Conservation (phyloP, 805 yeast species). For the Candida arabinofermentans region DNA sequence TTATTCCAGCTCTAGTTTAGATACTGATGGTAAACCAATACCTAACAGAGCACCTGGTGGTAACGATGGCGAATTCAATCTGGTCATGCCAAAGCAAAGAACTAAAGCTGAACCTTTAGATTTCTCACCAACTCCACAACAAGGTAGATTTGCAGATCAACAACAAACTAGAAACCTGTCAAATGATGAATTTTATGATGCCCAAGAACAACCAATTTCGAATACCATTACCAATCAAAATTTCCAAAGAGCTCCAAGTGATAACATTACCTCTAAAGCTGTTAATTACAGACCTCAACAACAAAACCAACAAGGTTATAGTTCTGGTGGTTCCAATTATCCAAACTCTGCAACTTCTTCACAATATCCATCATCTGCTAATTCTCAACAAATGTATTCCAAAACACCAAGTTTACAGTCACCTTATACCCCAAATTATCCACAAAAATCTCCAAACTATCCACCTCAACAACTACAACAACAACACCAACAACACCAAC, state of each 20-base stretch:
- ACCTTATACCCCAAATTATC: not conserved
- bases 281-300: slow-evolving; percentile 10
- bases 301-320: slow-evolving; percentile 1
- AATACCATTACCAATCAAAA: slow-evolving; percentile 11
- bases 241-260: slow-evolving; percentile 24
- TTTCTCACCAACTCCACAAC: not conserved
- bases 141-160: too few species aligned
- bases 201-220: slow-evolving; percentile 1
- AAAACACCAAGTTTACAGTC: slow-evolving; percentile 2
- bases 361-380: not conserved
- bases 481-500: not conserved
- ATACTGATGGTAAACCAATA: slow-evolving; percentile 1
- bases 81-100: slow-evolving; percentile 20
- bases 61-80: not conserved
- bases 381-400: not conserved
- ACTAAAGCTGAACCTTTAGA: slow-evolving; percentile 5
- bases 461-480: slow-evolving; percentile 4
- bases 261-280: slow-evolving; percentile 22
- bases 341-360: not conserved
- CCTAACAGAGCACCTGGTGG: slow-evolving; percentile 4
- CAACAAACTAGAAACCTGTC: not conserved
- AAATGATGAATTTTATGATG: slow-evolving; percentile 5
- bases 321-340: not conserved
- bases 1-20: not conserved
- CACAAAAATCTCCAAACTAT: not conserved